A percentile compares a stretch with the other conserved stretches of the same genome.
Conservation (phyloP, 2,329 filamentous ascomycete genomes). For the Penicillium corylophilum region DNA sequence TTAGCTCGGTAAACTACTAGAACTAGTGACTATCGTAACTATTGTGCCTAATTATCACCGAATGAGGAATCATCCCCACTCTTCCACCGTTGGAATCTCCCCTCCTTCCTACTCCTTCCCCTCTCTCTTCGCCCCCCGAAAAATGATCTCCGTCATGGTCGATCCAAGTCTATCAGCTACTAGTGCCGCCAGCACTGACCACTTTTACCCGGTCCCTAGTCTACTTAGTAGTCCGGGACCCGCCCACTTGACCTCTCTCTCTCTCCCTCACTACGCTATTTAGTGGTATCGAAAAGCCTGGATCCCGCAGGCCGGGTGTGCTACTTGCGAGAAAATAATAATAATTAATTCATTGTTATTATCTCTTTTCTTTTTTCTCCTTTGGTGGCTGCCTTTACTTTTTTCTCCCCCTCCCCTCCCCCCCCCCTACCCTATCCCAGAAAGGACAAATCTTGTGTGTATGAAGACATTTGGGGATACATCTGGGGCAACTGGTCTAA, state of each 20-base stretch:
- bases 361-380: background rate
- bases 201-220: conserved; percentile 21
- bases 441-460: background rate
- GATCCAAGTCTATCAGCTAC: conserved; percentile 38
- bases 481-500: background rate
- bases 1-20: background rate
- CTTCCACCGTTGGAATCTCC: background rate
- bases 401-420: background rate
- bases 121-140: conserved; percentile 2
- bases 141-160: conserved; percentile 32
- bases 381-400: conserved; percentile 4
- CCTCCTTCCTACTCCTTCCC: background rate
- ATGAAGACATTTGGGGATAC: background rate
- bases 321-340: background rate
- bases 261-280: conserved; percentile 3
- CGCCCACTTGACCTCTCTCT: conserved; percentile 12
- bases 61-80: background rate
- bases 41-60: background rate
- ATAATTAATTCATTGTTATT: background rate
- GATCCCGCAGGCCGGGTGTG: conserved; percentile 12
- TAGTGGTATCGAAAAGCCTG: conserved; percentile 10
- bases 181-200: conserved; percentile 35
- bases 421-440: background rate
- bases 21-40: background rate
- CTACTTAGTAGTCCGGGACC: conserved; percentile 5